These are phyloP conservation scores for Aspergillus fumigatiaffinis DNA, from an alignment of 2,329 filamentous ascomycete genomes.

Conservation along the genomic window DNA sequence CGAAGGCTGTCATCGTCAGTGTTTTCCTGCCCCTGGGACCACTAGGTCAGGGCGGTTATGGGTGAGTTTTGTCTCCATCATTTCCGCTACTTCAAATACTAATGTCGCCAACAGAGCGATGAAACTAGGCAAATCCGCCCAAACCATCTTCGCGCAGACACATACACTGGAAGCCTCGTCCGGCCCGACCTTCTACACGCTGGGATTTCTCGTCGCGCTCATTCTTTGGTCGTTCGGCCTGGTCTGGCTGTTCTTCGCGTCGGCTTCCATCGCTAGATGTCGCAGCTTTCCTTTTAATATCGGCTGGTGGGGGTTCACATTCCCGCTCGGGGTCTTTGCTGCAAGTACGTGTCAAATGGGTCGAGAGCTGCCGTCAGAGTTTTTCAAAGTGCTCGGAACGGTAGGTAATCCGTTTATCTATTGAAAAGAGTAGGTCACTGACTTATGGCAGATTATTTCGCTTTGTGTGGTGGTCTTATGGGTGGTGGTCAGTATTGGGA, in stretches of 20 bases:
- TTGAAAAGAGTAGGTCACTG: background rate
- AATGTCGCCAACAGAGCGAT: constrained; percentile 34
- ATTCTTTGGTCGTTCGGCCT: constrained; percentile 40
- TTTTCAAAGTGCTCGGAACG: constrained; percentile 56
- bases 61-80: constrained; percentile 22
- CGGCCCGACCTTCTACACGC: constrained; percentile 30
- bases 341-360: constrained; percentile 43
- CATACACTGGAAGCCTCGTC: constrained; percentile 27
- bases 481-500: constrained; percentile 51
- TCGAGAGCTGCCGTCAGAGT: constrained; percentile 50
- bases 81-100: background rate
- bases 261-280: constrained; percentile 30
- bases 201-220: constrained; percentile 35
- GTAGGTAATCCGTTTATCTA: constrained; percentile 18
- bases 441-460: constrained; percentile 42
- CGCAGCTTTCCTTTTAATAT: constrained; percentile 56
- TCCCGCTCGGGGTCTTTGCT: constrained; percentile 57
- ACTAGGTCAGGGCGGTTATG: constrained; percentile 63
- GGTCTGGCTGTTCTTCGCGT: constrained; percentile 39
- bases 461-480: constrained; percentile 52
- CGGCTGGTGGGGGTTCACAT: constrained; percentile 61
- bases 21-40: constrained; percentile 66
- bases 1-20: constrained; percentile 64
- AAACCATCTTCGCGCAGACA: constrained; percentile 30
- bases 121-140: constrained; percentile 49